Base-by-base conservation (phyloP, 768 basidiomycete genomes). In the Auricularia auricula-judae region DNA sequence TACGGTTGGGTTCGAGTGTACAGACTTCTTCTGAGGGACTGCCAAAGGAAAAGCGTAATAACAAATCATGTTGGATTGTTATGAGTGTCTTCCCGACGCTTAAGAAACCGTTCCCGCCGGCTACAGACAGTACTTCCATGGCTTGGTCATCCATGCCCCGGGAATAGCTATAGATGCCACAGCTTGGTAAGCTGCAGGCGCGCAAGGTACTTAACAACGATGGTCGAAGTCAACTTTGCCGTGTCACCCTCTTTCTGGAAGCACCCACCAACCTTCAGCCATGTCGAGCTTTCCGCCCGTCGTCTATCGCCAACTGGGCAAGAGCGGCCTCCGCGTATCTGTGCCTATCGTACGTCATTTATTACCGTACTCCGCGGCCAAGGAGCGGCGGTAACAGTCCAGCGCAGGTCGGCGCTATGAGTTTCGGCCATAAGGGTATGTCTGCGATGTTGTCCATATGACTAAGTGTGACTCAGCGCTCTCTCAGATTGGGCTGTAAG, bases 261-360 rank as follows among this genome's bases (percentile, higher is more conserved):
- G 12, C 39, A 42, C 39, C 39, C 39, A 42, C 39, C 39, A 42
- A 11, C 53, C 53, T 12, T 7, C 53, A 54, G 29, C 53, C 53
- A 54, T 54, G 53, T 54, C 53, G n/a, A 54, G n/a, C 53, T 29
- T 54, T 54, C 53, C 53, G 33, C 35, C 34, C 23, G 74, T 74
- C 21, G 64, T 70, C 58, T 76, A 73, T 63, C 71, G 69, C 53
- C 67, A 66, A 21, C 67, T 77, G 5, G 75, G 75, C 44, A 73
- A 74, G 53, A 64, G 73, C 4, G 74, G 75, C 29, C 68, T 76
- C n/a, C 67, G 68, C 16, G 74, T 76, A 33, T 76, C 73, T 2
- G 74, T 77, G 23, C 74, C 74, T 3, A 72, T 76, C 33, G 68
- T 68, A 36, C 35, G 66, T 63, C 21, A 7, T 7, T n/a, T 18